Evolutionary conservation across 208 protist species (phyloP), one percentile per base, ranked within the genome.

Genomic region (Leishmania amazonensis): DNA sequence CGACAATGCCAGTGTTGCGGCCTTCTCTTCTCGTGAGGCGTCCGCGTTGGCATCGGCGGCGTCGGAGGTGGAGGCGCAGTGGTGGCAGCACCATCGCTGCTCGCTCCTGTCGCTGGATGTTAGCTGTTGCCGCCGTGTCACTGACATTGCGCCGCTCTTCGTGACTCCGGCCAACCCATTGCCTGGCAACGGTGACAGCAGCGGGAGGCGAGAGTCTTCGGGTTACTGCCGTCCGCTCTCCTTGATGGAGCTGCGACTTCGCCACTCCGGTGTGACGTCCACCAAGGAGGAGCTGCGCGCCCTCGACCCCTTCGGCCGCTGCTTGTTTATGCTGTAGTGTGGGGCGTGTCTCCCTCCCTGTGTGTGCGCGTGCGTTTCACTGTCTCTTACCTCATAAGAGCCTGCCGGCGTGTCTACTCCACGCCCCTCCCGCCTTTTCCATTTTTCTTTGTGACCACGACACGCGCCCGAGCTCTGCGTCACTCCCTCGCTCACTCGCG

Each of bases 31-130:
- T 15, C 47, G n/a, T 17, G 57, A 38, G 58, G 64, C 40, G 47
- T 13, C 13, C 8, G 54, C 42, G 21, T 4, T 57, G 53, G n/a
- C 28, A 15, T 19, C 64, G 24, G 19, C 13, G 6, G 21, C 78
- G 21, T 24, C 79, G 19, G n/a, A 47, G 28, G 24, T 45, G 45
- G 51, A 58, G 65, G 1, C 17, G 35, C 53, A 47, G 38, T 78
- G 75, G 76, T 80, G 71, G 79, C 15, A 19, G 68, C 76, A 28
- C 31, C 81, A 81, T 54, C 76, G 78, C 42, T 85, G 81, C 70
- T 78, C 81, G 13, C 58, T 87, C 57, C n/a, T 40, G 11, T 72
- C 62, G 28, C 64, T 87, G n/a, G 77, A 87, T 57, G 9, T 87
- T 7, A 60, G 54, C 15, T 60, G 76, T 54, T 87, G 84, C 54